Evolutionary conservation across 768 basidiomycete species (phyloP).

Genomic region (Mrakia frigida): DNA sequence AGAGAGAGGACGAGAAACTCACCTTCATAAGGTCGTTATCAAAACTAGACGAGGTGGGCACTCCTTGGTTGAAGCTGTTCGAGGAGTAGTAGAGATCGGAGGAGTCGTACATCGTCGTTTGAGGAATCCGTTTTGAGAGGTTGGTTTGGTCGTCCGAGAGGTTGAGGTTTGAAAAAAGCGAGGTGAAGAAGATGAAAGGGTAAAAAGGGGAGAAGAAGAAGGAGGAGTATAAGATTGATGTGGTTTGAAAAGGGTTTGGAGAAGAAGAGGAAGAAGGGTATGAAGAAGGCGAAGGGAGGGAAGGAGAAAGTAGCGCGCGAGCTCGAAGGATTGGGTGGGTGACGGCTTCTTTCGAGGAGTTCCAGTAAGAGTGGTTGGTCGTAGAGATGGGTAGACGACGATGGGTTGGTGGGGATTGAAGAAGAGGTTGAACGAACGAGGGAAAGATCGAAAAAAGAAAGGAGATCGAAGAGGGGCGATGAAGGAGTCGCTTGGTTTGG

Average conservation of each 20-base stretch:
- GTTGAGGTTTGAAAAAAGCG: background rate
- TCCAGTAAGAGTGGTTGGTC: too few species aligned
- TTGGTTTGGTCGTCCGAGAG: background rate
- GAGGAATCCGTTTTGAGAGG: background rate
- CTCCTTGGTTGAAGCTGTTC: background rate
- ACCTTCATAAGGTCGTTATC: conserved; percentile 25
- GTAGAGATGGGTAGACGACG: too few species aligned
- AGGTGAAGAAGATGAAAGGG: conserved; percentile 9
- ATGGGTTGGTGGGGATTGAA: background rate
- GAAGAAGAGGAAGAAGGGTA: background rate
- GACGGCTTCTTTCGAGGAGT: background rate
- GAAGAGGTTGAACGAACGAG: conserved; percentile 8
- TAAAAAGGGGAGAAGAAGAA: background rate
- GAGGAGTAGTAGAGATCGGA: background rate
- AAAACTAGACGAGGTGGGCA: background rate
- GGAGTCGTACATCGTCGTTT: background rate
- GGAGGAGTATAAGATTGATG: background rate
- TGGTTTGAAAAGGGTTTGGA: background rate
- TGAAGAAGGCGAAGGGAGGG: too few species aligned
- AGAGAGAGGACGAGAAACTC: background rate
- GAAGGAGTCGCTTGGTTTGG: too few species aligned
- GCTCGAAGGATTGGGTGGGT: background rate
- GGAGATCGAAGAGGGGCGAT: background rate
- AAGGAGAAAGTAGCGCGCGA: too few species aligned
- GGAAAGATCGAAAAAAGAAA: background rate